Percentiles rank a stretch among this genome's conserved stretches.
These are phyloP conservation scores for Globisporangium acanthophoron DNA, from an alignment of 352 stramenopile genomes.

Conservation along the genomic window DNA sequence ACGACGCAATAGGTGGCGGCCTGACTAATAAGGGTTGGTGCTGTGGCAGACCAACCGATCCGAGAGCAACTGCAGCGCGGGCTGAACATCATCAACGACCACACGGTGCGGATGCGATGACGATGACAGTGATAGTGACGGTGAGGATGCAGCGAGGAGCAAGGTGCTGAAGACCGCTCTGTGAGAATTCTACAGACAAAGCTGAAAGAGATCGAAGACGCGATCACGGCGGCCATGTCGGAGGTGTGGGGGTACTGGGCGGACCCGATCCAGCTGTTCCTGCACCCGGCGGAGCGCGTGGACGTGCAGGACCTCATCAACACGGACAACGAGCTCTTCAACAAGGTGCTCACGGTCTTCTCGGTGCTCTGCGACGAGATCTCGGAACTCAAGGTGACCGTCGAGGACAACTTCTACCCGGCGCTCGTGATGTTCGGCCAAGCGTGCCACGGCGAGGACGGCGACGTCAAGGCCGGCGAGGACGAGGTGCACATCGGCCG, in stretches of 20 bases:
- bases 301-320: slow-evolving; percentile 87
- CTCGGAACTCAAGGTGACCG: slow-evolving; percentile 85
- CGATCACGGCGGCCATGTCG: slow-evolving; percentile 81
- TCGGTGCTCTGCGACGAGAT: slow-evolving; percentile 89
- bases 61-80: slow-evolving; percentile 74
- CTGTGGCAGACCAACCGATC: slow-evolving; percentile 63
- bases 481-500: slow-evolving; percentile 82
- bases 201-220: slow-evolving; percentile 85
- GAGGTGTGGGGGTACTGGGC: slow-evolving; percentile 89
- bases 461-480: slow-evolving; percentile 61
- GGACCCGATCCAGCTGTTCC: slow-evolving; percentile 77
- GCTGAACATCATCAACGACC: slow-evolving; percentile 83
- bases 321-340: slow-evolving; percentile 87
- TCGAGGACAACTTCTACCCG: slow-evolving; percentile 87
- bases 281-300: slow-evolving; percentile 80
- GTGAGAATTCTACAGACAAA: slow-evolving; percentile 40
- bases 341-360: slow-evolving; percentile 88
- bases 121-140: neutral
- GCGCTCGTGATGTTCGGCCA: slow-evolving; percentile 89
- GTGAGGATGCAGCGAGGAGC: neutral
- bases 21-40: neutral
- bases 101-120: slow-evolving; percentile 42
- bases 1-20: too few relatives aligned
- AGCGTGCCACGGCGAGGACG: slow-evolving; percentile 61
- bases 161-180: neutral